Evolutionary conservation across 371 early-diverging fungal species (phyloP).

Genomic region (Dinochytrium kinnereticum): DNA sequence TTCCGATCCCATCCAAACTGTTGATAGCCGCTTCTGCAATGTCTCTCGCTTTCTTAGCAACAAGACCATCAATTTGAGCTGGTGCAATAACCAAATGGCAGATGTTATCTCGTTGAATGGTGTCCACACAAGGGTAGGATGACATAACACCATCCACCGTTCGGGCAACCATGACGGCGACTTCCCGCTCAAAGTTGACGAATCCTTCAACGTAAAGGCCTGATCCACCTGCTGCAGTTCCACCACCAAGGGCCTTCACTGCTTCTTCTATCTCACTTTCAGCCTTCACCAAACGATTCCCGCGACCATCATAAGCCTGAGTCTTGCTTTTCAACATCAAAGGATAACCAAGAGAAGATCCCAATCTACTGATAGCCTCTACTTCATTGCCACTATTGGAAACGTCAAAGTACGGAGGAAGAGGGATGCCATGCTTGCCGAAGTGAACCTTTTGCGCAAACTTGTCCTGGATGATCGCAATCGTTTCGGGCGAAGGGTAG

Average conservation of each 20-base stretch:
- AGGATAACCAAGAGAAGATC: slow-evolving; percentile 83
- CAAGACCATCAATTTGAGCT: slow-evolving; percentile 86
- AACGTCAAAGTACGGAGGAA: slow-evolving; percentile 72
- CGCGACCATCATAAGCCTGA: slow-evolving; percentile 95
- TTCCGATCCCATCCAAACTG: slow-evolving; percentile 76
- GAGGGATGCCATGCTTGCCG: slow-evolving; percentile 62
- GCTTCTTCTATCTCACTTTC: slow-evolving; percentile 70
- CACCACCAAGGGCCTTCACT: slow-evolving; percentile 54
- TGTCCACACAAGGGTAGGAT: slow-evolving; percentile 93
- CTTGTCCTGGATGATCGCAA: slow-evolving; percentile 94
- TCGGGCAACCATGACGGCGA: slow-evolving; percentile 96
- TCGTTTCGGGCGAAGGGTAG: slow-evolving; percentile 82
- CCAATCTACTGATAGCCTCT: slow-evolving; percentile 42
- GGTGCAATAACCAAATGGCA: slow-evolving; percentile 94
- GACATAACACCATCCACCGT: slow-evolving; percentile 76
- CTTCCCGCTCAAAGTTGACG: slow-evolving; percentile 89
- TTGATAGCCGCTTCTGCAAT: slow-evolving; percentile 86
- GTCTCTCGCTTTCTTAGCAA: slow-evolving; percentile 68
- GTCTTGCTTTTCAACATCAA: slow-evolving; percentile 93
- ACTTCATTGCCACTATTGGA: slow-evolving; percentile 45
- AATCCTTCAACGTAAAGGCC: slow-evolving; percentile 90
- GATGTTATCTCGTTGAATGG: slow-evolving; percentile 92
- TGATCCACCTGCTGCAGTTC: slow-evolving; percentile 53
- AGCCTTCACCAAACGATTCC: slow-evolving; percentile 80
- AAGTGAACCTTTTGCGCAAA: slow-evolving; percentile 84